phyloP scores from a whole-genome alignment of 2,329 filamentous ascomycete genomes.

The Scedosporium boydii region DNA sequence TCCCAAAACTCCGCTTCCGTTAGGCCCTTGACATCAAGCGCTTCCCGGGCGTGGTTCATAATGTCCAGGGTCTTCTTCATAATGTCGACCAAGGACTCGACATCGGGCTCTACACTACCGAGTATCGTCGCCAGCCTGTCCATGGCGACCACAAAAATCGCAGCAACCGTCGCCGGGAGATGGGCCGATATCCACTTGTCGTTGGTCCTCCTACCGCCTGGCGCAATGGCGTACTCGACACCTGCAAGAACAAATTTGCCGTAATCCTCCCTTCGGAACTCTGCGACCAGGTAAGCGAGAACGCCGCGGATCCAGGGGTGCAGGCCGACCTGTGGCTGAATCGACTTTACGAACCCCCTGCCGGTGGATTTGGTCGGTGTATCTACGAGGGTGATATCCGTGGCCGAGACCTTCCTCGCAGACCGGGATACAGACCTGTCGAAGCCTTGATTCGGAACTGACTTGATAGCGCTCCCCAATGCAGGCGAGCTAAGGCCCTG shows the following conservation, averaged over 20 bases:
- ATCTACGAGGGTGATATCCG: slow-evolving; percentile 14
- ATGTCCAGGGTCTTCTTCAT: slow-evolving; percentile 32
- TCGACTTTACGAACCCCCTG: slow-evolving; percentile 11
- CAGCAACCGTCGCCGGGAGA: slow-evolving; percentile 45
- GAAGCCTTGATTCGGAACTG: background rate
- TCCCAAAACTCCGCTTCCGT: slow-evolving; percentile 42
- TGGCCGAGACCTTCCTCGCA: slow-evolving; percentile 26
- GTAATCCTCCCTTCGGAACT: slow-evolving; percentile 50
- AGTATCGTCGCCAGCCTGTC: slow-evolving; percentile 27
- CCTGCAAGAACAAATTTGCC: slow-evolving; percentile 68
- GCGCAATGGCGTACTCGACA: slow-evolving; percentile 46
- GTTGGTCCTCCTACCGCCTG: slow-evolving; percentile 31
- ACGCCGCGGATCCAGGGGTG: slow-evolving; percentile 62
- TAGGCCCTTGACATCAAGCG: slow-evolving; percentile 25
- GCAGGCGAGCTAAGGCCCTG: slow-evolving; percentile 13
- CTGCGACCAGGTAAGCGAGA: slow-evolving; percentile 52
- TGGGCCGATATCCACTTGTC: slow-evolving; percentile 41
- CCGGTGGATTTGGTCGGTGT: slow-evolving; percentile 34
- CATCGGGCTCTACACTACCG: slow-evolving; percentile 26
- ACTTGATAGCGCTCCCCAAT: background rate
- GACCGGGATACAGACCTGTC: slow-evolving; percentile 26
- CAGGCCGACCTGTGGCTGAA: slow-evolving; percentile 23
- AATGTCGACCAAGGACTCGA: slow-evolving; percentile 12
- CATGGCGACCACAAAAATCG: slow-evolving; percentile 42
- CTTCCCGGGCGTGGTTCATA: slow-evolving; percentile 29